Evolutionary conservation across 78 protist genomes (phyloP).

Genomic region (Dictyostelium citrinum): DNA sequence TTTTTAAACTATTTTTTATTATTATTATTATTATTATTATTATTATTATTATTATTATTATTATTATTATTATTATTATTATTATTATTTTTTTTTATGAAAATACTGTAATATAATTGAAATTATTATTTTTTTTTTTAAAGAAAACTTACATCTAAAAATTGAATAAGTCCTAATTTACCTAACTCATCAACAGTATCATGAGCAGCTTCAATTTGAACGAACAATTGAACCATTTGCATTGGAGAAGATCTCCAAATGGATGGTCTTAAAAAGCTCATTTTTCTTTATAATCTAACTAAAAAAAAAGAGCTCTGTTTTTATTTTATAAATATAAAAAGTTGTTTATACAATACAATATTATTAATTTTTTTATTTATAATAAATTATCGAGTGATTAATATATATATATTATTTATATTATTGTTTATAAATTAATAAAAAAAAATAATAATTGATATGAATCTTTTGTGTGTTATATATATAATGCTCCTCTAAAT

Average conservation of each 20-base stretch:
- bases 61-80: not conserved
- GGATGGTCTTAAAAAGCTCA: slow-evolving; percentile 26
- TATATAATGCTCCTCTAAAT: too few species aligned
- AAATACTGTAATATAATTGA: not conserved
- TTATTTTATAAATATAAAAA: not conserved
- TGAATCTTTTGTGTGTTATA: not conserved
- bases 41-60: not conserved
- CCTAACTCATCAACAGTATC: slow-evolving; percentile 90
- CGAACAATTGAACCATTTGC: slow-evolving; percentile 87
- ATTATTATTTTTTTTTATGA: not conserved
- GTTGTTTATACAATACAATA: not conserved
- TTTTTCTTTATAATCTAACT: not conserved
- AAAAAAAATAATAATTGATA: not conserved
- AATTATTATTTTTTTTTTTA: not conserved
- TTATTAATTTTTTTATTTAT: not conserved
- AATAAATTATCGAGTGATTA: not conserved
- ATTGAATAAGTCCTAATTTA: slow-evolving; percentile 84
- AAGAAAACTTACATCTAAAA: slow-evolving; percentile 84
- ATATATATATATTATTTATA: not conserved
- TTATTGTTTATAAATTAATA: not conserved
- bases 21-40: too few species aligned
- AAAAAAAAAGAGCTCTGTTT: not conserved
- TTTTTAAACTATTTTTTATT: not conserved
- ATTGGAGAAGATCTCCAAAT: slow-evolving; percentile 86
- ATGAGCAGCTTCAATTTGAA: slow-evolving; percentile 91